Percentiles rank a stretch among this genome's conserved stretches.
Evolutionary conservation across 2,329 filamentous ascomycete genomes (phyloP).

Genomic region (Diaporthe sp.): DNA sequence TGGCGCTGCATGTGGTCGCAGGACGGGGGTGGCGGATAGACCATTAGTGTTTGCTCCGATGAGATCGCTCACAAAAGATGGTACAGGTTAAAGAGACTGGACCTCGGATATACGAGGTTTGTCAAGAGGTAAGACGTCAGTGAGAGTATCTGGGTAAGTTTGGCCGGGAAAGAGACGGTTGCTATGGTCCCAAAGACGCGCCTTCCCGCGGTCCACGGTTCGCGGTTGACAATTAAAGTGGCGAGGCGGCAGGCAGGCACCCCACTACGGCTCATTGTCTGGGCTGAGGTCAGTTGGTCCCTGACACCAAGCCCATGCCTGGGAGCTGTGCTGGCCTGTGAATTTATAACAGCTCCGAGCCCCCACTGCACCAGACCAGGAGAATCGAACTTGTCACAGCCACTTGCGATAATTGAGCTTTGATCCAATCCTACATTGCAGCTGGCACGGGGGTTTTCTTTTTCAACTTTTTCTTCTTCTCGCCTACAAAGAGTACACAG

Average conservation of each 20-base stretch:
- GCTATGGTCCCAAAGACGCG: constrained; percentile 14
- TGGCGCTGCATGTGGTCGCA: constrained; percentile 25
- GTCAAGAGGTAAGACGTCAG: neutral
- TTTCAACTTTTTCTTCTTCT: too few relatives aligned
- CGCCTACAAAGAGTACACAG: neutral
- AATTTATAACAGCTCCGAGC: neutral
- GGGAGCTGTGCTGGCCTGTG: neutral
- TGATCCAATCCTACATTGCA: neutral
- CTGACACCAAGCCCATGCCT: neutral
- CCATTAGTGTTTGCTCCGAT: neutral
- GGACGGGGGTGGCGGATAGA: neutral
- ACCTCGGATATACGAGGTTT: neutral
- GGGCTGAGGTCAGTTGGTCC: neutral
- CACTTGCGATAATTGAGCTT: neutral
- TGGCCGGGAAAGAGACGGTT: neutral
- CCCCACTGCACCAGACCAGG: neutral
- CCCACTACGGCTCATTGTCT: constrained; percentile 2
- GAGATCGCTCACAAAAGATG: neutral
- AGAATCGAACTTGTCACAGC: neutral
- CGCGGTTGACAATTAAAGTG: constrained; percentile 10
- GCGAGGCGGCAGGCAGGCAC: constrained; percentile 21
- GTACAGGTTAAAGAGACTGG: neutral
- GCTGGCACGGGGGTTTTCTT: neutral
- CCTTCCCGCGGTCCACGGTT: neutral
- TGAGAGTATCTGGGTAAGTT: neutral